These are phyloP conservation scores for Agaricus subrufescens DNA, from an alignment of 768 basidiomycete genomes.

Conservation along the genomic window DNA sequence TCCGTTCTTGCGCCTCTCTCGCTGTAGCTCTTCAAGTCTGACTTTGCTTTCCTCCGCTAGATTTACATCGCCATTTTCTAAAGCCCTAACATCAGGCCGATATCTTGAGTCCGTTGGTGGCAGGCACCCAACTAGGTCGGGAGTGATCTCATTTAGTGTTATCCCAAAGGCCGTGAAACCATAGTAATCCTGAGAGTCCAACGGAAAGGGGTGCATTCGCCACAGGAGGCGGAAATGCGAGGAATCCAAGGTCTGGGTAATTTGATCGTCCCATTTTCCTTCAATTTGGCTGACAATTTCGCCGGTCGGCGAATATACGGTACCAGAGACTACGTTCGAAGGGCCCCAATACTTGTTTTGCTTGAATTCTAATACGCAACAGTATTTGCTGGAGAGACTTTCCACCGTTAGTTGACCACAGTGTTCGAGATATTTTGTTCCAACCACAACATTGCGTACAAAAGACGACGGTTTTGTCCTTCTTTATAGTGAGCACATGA, in stretches of 20 bases:
- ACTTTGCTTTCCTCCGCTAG: slow-evolving; percentile 69
- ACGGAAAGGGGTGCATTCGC: slow-evolving; percentile 71
- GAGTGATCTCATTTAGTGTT: slow-evolving; percentile 76
- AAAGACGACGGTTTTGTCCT: slow-evolving; percentile 89
- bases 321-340: slow-evolving; percentile 67
- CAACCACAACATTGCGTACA: slow-evolving; percentile 85
- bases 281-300: slow-evolving; percentile 61
- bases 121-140: slow-evolving; percentile 55
- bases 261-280: slow-evolving; percentile 86
- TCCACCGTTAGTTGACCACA: slow-evolving; percentile 74
- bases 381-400: slow-evolving; percentile 48
- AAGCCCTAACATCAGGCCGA: slow-evolving; percentile 76
- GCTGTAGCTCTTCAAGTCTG: slow-evolving; percentile 70
- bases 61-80: slow-evolving; percentile 74
- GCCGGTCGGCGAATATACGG: slow-evolving; percentile 49
- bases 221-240: slow-evolving; percentile 74
- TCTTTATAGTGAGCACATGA: background rate
- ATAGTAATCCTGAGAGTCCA: slow-evolving; percentile 66
- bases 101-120: slow-evolving; percentile 80
- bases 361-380: slow-evolving; percentile 80
- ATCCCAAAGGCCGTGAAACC: slow-evolving; percentile 81
- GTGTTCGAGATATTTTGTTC: slow-evolving; percentile 88
- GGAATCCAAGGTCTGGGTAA: slow-evolving; percentile 63
- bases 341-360: slow-evolving; percentile 80
- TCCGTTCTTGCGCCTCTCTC: slow-evolving; percentile 61